Conservation (phyloP, 371 early-diverging fungal genomes). For the Lichtheimia corymbifera region DNA sequence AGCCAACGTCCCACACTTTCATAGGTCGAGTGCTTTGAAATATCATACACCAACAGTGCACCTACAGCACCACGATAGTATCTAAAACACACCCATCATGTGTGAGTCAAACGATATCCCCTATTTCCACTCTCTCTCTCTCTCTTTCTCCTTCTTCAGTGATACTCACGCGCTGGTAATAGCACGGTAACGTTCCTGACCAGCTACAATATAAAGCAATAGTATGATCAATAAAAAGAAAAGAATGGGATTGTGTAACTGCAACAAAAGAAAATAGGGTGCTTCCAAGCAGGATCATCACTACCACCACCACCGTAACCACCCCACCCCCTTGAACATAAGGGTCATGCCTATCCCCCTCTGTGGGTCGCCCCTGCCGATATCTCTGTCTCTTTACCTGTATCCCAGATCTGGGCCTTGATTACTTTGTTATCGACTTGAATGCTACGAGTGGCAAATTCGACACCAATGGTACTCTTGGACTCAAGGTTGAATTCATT, state of each 20-base stretch:
- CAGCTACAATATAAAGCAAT: slow-evolving; percentile 56
- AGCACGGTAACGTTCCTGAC: slow-evolving; percentile 89
- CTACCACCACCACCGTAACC: no score
- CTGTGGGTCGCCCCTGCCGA: background rate
- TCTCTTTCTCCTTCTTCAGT: background rate
- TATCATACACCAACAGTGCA: slow-evolving; percentile 98
- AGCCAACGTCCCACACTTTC: slow-evolving; percentile 98
- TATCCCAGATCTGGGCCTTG: slow-evolving; percentile 99
- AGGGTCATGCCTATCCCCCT: background rate
- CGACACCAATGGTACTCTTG: slow-evolving; percentile 99
- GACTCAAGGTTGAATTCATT: slow-evolving; percentile 97
- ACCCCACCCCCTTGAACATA: no score
- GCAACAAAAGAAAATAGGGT: no score
- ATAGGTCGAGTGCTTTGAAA: slow-evolving; percentile 94
- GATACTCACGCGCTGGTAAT: slow-evolving; percentile 86
- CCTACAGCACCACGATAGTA: slow-evolving; percentile 99
- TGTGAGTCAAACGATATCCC: background rate
- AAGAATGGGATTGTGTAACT: background rate
- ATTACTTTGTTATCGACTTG: slow-evolving; percentile 96
- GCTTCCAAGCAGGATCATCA: no score
- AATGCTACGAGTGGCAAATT: slow-evolving; percentile 98
- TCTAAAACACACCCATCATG: slow-evolving; percentile 30
- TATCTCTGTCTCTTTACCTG: slow-evolving; percentile 38
- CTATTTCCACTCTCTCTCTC: no score
- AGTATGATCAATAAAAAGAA: slow-evolving; percentile 3